A percentile compares a stretch with the other conserved stretches of the same genome.
These are phyloP conservation scores for Termitomyces sp. DNA, from an alignment of 768 basidiomycete genomes.

Conservation along the genomic window DNA sequence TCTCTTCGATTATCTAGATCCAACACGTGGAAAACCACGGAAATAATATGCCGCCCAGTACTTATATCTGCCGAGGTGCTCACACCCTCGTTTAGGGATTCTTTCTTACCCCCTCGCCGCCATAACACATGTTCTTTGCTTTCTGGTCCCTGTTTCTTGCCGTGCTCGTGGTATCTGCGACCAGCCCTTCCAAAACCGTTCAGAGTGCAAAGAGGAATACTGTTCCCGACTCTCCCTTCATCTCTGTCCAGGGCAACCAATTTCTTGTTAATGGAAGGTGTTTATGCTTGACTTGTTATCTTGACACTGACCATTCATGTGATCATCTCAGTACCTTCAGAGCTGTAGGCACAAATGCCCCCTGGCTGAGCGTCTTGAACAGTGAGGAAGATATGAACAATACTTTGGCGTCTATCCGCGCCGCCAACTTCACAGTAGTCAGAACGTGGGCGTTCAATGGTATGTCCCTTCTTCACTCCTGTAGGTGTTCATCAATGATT, in stretches of 20 bases:
- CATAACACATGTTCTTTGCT: slow-evolving; percentile 26
- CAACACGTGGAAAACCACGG: slow-evolving; percentile 13
- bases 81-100: slow-evolving; percentile 3
- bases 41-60: slow-evolving; percentile 5
- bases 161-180: slow-evolving; percentile 28
- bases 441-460: slow-evolving; percentile 74
- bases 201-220: slow-evolving; percentile 18
- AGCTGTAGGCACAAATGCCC: slow-evolving; percentile 50
- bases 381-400: slow-evolving; percentile 47
- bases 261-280: slow-evolving; percentile 55
- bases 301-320: neutral
- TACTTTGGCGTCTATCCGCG: slow-evolving; percentile 53
- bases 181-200: slow-evolving; percentile 24
- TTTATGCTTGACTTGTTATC: neutral
- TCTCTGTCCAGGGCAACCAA: slow-evolving; percentile 35
- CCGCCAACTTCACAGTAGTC: slow-evolving; percentile 50
- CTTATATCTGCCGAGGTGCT: slow-evolving; percentile 8
- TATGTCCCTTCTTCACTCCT: slow-evolving; percentile 12
- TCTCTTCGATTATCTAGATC: slow-evolving; percentile 5
- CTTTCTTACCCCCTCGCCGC: slow-evolving; percentile 18
- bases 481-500: neutral
- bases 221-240: slow-evolving; percentile 30
- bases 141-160: slow-evolving; percentile 23
- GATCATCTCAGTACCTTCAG: slow-evolving; percentile 18
- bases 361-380: slow-evolving; percentile 59